Conservation (phyloP, 2,329 filamentous ascomycete species). For the Aureobasidium lini region DNA sequence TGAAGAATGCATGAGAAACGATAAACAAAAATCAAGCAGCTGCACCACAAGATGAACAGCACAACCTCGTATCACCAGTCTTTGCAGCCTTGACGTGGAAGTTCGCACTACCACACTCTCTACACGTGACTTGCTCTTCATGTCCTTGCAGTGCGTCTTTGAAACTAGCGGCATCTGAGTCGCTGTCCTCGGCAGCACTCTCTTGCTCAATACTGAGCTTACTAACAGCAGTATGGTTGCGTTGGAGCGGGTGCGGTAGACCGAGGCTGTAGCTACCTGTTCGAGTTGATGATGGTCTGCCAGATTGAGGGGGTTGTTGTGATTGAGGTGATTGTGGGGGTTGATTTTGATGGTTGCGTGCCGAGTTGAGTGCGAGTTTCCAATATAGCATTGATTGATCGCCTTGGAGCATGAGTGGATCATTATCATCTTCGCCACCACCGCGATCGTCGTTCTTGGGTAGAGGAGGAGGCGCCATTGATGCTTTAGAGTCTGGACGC, state of each 20-base stretch:
- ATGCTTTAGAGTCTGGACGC: conserved; percentile 12
- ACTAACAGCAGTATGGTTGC: conserved; percentile 43
- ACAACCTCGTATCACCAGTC: conserved; percentile 45
- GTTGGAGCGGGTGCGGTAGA: conserved; percentile 23
- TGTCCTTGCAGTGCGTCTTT: conserved; percentile 36
- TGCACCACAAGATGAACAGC: conserved; percentile 50
- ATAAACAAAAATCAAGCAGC: neutral
- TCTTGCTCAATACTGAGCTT: conserved; percentile 48
- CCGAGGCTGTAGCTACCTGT: neutral
- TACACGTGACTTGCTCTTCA: conserved; percentile 35
- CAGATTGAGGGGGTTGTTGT: neutral
- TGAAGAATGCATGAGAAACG: neutral
- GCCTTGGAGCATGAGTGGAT: conserved; percentile 43
- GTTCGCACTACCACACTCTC: conserved; percentile 50
- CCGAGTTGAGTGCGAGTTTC: conserved; percentile 31
- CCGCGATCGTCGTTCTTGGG: neutral
- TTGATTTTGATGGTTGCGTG: conserved; percentile 2
- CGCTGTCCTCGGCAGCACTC: conserved; percentile 24
- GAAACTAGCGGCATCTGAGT: conserved; percentile 40
- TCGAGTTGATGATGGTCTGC: neutral
- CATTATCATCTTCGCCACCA: conserved; percentile 23
- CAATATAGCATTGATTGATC: conserved; percentile 49
- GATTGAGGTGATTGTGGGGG: neutral
- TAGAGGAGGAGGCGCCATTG: neutral
- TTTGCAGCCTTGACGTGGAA: conserved; percentile 55